Percentiles rank a stretch among this genome's conserved stretches.
Conservation (phyloP, 2,329 filamentous ascomycete species). For the Incumbomyces lentus region DNA sequence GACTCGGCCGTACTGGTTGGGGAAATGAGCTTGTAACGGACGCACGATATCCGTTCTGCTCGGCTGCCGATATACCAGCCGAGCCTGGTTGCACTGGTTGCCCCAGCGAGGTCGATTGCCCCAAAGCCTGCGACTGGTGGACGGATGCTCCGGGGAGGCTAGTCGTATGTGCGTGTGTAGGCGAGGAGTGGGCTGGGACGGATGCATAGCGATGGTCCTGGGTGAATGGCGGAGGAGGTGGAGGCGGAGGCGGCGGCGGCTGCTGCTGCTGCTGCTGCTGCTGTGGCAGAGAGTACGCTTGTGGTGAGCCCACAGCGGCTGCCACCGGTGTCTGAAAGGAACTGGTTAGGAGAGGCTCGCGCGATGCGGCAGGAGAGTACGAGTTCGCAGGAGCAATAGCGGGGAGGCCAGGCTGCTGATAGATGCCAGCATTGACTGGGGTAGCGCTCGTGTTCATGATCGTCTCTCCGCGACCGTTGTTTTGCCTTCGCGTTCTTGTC, state of each 20-base stretch:
- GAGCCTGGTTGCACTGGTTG: background rate
- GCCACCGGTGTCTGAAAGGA: constrained; percentile 13
- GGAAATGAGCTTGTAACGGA: background rate
- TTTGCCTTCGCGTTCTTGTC: constrained; percentile 27
- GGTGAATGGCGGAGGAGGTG: constrained; percentile 7
- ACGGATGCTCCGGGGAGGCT: background rate
- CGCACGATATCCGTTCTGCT: background rate
- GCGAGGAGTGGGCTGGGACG: constrained; percentile 8
- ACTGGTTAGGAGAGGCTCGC: constrained; percentile 13
- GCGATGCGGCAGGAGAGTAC: constrained; percentile 13
- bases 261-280: too few relatives aligned
- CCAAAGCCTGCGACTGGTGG: background rate
- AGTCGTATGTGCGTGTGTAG: constrained; percentile 4
- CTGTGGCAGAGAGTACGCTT: constrained; percentile 11
- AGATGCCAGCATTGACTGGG: constrained; percentile 7
- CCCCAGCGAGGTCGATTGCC: background rate
- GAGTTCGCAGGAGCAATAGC: constrained; percentile 17
- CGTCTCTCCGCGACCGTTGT: constrained; percentile 17
- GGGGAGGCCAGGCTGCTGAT: constrained; percentile 16
- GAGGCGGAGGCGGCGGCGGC: too few relatives aligned
- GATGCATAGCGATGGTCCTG: constrained; percentile 3
- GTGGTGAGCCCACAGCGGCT: constrained; percentile 7
- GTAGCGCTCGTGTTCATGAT: constrained; percentile 15
- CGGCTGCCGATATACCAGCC: background rate
- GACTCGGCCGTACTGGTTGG: constrained; percentile 16